Percentiles rank a stretch among this genome's conserved stretches.
Conservation (phyloP, 306 rosid species). For the Cercis canadensis region DNA sequence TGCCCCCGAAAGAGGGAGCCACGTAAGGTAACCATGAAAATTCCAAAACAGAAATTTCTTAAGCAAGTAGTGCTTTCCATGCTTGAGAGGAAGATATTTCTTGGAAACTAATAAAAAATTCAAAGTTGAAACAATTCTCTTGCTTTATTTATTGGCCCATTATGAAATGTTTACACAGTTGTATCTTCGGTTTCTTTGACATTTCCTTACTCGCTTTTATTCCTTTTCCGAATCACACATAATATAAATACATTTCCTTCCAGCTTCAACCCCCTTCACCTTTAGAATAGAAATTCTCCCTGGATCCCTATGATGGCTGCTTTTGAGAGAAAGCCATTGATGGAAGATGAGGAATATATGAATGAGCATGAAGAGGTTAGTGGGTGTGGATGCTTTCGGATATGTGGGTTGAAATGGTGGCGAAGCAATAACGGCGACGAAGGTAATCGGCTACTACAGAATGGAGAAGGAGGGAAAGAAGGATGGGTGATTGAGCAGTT, state of each 20-base stretch:
- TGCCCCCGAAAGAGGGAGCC: too few relatives aligned
- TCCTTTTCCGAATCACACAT: neutral
- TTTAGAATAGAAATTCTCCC: neutral
- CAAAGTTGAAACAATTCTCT: constrained; percentile 35
- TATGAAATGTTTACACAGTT: constrained; percentile 11
- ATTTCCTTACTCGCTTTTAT: constrained; percentile 36
- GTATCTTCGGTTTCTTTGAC: constrained; percentile 42
- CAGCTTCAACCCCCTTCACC: neutral
- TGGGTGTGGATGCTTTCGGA: constrained; percentile 59
- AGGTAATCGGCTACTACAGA: constrained; percentile 31
- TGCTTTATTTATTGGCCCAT: constrained; percentile 18
- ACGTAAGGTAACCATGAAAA: too few relatives aligned
- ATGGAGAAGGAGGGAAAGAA: constrained; percentile 32
- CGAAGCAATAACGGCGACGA: constrained; percentile 23
- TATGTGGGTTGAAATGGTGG: constrained; percentile 41
- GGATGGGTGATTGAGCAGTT: constrained; percentile 56
- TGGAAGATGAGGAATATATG: constrained; percentile 35
- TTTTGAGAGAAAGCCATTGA: constrained; percentile 45
- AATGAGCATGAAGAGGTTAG: constrained; percentile 39
- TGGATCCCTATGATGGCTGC: constrained; percentile 40
- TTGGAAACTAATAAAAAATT: constrained; percentile 29
- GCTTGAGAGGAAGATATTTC: constrained; percentile 10
- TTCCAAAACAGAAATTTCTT: too few relatives aligned
- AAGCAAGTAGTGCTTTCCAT: too few relatives aligned
- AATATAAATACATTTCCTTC: neutral